phyloP scores from a whole-genome alignment of 2,329 filamentous ascomycete genomes.

The Acarospora socialis region DNA sequence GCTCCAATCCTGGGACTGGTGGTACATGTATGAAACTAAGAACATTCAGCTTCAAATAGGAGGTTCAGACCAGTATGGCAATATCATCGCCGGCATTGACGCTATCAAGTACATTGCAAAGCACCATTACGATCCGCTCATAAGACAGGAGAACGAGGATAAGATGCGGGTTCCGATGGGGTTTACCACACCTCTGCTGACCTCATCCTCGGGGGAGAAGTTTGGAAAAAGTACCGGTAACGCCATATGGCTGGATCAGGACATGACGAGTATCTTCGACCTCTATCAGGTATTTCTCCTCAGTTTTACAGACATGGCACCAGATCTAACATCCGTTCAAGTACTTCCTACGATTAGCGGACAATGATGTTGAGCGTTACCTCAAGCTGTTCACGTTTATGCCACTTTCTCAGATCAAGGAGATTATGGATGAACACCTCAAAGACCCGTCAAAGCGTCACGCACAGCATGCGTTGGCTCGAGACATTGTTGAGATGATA shows the following conservation, averaged over 20 bases:
- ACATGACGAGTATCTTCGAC: conserved; percentile 69
- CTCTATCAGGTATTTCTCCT: conserved; percentile 50
- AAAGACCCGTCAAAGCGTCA: conserved; percentile 54
- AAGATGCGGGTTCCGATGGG: conserved; percentile 49
- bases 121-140: conserved; percentile 4
- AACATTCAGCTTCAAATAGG: conserved; percentile 77
- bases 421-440: conserved; percentile 53
- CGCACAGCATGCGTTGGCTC: conserved; percentile 72
- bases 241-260: conserved; percentile 77
- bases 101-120: conserved; percentile 62
- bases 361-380: conserved; percentile 66
- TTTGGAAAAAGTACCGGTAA: conserved; percentile 93
- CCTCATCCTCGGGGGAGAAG: conserved; percentile 71
- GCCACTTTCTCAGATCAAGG: conserved; percentile 51
- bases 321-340: conserved; percentile 24
- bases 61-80: conserved; percentile 90
- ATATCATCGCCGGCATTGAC: conserved; percentile 83
- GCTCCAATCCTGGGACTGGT: conserved; percentile 94
- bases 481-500: conserved; percentile 65
- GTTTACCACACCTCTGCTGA: conserved; percentile 81
- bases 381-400: conserved; percentile 87
- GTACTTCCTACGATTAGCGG: conserved; percentile 73
- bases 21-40: conserved; percentile 60
- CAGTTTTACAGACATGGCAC: not conserved
- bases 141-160: conserved; percentile 17